Conservation (phyloP, 2,329 filamentous ascomycete species). For the Colletotrichum sp. region DNA sequence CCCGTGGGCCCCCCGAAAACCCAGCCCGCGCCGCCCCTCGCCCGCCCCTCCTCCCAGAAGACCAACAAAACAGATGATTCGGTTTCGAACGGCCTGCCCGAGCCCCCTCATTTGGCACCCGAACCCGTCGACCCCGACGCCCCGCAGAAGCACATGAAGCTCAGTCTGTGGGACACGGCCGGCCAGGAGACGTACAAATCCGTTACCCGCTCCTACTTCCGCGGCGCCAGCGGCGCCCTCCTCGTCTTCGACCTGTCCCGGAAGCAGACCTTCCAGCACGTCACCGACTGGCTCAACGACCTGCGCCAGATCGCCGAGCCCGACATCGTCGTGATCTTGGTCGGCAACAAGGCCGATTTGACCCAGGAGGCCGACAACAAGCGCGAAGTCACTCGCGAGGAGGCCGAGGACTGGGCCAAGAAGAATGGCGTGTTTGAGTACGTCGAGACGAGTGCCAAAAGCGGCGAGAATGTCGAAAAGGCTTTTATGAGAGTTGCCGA, state of each 20-base stretch:
- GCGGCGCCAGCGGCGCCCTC: conserved; percentile 73
- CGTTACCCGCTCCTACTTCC: conserved; percentile 92
- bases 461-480: conserved; percentile 89
- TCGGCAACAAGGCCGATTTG: conserved; percentile 94
- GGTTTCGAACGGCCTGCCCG: conserved; percentile 51
- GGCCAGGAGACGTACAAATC: conserved; percentile 98
- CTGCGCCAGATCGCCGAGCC: conserved; percentile 94
- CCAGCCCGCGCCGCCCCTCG: conserved; percentile 43
- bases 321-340: conserved; percentile 91
- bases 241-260: conserved; percentile 96
- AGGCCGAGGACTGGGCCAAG: conserved; percentile 89
- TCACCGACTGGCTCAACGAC: conserved; percentile 93
- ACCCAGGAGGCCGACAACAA: conserved; percentile 61
- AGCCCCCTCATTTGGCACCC: conserved; percentile 47
- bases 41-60: conserved; percentile 8
- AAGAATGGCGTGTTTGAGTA: conserved; percentile 89
- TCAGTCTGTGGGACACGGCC: conserved; percentile 93
- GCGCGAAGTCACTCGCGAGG: conserved; percentile 79
- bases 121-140: conserved; percentile 33
- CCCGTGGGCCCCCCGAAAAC: conserved; percentile 83
- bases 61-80: conserved; percentile 8
- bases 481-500: conserved; percentile 94
- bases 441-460: conserved; percentile 96
- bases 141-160: conserved; percentile 82
- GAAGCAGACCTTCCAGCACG: conserved; percentile 83